A percentile compares a stretch with the other conserved stretches of the same genome.
Conservation (phyloP, 192 early-diverging fungal species). For the Coemansia reversa region DNA sequence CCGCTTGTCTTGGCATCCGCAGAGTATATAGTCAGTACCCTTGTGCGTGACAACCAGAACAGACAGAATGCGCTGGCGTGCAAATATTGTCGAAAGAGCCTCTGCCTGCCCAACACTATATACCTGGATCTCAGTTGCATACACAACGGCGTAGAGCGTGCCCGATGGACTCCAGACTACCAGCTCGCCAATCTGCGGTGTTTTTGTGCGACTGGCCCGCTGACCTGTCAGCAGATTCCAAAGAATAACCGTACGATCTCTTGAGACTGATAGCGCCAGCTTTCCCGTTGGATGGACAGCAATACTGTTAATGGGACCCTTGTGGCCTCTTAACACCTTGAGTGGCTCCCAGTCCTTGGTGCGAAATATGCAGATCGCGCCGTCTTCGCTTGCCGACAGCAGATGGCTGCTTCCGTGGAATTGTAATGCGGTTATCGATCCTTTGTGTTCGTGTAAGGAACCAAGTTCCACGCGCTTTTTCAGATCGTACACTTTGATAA, state of each 20-base stretch:
- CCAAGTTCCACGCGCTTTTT: slow-evolving; percentile 87
- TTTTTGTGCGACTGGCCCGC: slow-evolving; percentile 59
- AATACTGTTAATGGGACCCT: slow-evolving; percentile 68
- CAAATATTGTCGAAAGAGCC: slow-evolving; percentile 35
- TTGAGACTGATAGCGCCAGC: slow-evolving; percentile 81
- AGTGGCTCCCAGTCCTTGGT: slow-evolving; percentile 97
- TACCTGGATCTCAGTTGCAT: slow-evolving; percentile 48
- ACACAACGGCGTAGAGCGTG: slow-evolving; percentile 35
- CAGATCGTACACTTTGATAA: slow-evolving; percentile 90
- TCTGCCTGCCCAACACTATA: slow-evolving; percentile 43
- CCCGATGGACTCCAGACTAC: slow-evolving; percentile 44
- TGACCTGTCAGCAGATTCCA: slow-evolving; percentile 79
- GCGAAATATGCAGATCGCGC: slow-evolving; percentile 83
- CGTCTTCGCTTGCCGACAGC: slow-evolving; percentile 88
- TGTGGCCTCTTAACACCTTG: slow-evolving; percentile 81
- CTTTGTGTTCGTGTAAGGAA: slow-evolving; percentile 85
- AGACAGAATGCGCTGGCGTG: slow-evolving; percentile 39
- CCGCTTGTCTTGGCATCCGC: slow-evolving; percentile 54
- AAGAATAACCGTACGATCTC: slow-evolving; percentile 65
- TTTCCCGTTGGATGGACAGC: slow-evolving; percentile 96
- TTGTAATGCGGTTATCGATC: slow-evolving; percentile 82
- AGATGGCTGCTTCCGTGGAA: slow-evolving; percentile 84
- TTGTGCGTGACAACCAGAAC: slow-evolving; percentile 23
- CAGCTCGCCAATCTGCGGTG: slow-evolving; percentile 31
- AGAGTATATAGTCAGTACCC: slow-evolving; percentile 28